A percentile compares a stretch with the other conserved stretches of the same genome.
These are phyloP conservation scores for Mucor irregularis DNA, from an alignment of 371 early-diverging fungal genomes.

Conservation along the genomic window DNA sequence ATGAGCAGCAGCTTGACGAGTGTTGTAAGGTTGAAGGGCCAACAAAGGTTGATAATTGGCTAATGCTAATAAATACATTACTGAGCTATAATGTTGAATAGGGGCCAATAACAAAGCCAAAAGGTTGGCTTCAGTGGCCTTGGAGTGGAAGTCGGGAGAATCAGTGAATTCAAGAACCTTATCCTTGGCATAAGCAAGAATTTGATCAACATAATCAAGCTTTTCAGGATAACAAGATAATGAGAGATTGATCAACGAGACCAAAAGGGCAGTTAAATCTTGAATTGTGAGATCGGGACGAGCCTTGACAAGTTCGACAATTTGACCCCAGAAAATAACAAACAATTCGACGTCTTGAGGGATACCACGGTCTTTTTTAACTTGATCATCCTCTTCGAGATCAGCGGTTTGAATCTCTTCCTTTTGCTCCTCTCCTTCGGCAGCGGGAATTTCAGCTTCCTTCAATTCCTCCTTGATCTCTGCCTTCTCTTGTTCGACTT, in stretches of 20 bases:
- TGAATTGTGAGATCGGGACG: constrained; percentile 88
- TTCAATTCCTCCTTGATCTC: constrained; percentile 20
- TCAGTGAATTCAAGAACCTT: constrained; percentile 55
- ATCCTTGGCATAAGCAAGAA: constrained; percentile 80
- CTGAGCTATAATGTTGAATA: constrained; percentile 70
- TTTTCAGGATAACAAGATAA: constrained; percentile 90
- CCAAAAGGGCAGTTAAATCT: constrained; percentile 84
- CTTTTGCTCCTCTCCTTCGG: constrained; percentile 9
- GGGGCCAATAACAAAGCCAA: constrained; percentile 71
- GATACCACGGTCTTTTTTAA: constrained; percentile 64
- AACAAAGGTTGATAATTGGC: constrained; percentile 78
- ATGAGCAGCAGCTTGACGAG: constrained; percentile 77
- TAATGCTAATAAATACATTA: constrained; percentile 59
- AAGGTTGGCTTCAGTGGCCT: constrained; percentile 60
- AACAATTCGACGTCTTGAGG: constrained; percentile 86
- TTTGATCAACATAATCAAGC: constrained; percentile 80
- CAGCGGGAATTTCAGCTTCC: background rate
- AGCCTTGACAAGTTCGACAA: constrained; percentile 85
- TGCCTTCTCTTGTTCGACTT: constrained; percentile 26
- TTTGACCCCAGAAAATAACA: constrained; percentile 92
- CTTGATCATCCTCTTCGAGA: constrained; percentile 5
- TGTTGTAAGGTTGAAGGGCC: constrained; percentile 72
- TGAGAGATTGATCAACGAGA: constrained; percentile 82
- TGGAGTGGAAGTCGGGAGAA: constrained; percentile 59
- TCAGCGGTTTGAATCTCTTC: constrained; percentile 16